Conservation (phyloP, 768 basidiomycete genomes). For the Paxillus ammoniavirescens region DNA sequence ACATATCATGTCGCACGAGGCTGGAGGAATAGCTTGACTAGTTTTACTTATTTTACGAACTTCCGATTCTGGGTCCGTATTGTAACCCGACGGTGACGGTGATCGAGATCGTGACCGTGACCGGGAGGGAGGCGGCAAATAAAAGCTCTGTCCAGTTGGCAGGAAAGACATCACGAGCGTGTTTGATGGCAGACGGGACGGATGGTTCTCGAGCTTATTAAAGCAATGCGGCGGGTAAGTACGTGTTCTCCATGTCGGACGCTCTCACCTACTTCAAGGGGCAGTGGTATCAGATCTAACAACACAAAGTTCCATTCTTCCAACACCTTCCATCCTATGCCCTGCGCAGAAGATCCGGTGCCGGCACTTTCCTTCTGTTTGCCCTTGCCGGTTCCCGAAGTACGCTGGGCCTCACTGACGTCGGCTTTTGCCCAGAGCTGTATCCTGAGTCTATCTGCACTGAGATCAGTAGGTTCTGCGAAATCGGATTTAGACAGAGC, state of each 20-base stretch:
- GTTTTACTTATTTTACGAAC: constrained; percentile 40
- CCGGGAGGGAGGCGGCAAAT: constrained; percentile 43
- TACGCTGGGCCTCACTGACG: background rate
- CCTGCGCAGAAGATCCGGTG: constrained; percentile 15
- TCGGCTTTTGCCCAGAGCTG: constrained; percentile 57
- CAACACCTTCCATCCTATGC: constrained; percentile 58
- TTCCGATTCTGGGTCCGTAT: constrained; percentile 69
- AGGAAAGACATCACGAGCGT: constrained; percentile 66
- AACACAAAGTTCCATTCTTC: constrained; percentile 69
- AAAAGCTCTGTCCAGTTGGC: constrained; percentile 60
- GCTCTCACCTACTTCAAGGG: constrained; percentile 54
- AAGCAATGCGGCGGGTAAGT: constrained; percentile 9
- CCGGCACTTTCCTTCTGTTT: constrained; percentile 43
- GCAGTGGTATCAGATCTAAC: constrained; percentile 52
- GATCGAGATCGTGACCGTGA: constrained; percentile 35
- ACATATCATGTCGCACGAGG: background rate
- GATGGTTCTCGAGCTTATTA: constrained; percentile 36
- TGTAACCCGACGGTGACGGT: constrained; percentile 65
- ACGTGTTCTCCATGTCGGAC: constrained; percentile 4
- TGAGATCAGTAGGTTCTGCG: constrained; percentile 52
- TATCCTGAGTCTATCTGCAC: constrained; percentile 49
- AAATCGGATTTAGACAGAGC: constrained; percentile 49
- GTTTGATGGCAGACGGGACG: constrained; percentile 63
- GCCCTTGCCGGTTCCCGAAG: constrained; percentile 34
- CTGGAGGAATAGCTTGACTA: constrained; percentile 12